Conservation (phyloP, 2,329 filamentous ascomycete genomes). For the Mycosphaerella sp. region DNA sequence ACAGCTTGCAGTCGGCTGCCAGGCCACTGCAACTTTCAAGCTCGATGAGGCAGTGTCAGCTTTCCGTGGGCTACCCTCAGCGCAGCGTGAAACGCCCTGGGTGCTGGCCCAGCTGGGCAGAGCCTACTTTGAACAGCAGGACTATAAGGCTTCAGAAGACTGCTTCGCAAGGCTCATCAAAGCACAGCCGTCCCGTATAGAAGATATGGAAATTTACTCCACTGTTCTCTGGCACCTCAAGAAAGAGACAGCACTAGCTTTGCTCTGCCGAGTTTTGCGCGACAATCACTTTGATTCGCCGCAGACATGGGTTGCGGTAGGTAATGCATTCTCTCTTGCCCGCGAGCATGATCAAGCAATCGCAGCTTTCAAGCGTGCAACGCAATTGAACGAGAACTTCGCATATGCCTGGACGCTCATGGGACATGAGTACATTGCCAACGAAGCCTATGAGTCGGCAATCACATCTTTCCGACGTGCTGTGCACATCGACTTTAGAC, state of each 20-base stretch:
- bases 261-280: constrained; percentile 82
- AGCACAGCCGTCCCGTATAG: constrained; percentile 72
- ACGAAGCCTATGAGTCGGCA: constrained; percentile 96
- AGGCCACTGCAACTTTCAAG: constrained; percentile 70
- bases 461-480: constrained; percentile 79
- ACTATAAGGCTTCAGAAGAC: constrained; percentile 80
- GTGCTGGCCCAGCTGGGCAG: constrained; percentile 85
- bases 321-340: constrained; percentile 89
- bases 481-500: constrained; percentile 76
- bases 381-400: constrained; percentile 81
- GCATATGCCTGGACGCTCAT: constrained; percentile 95
- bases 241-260: constrained; percentile 83
- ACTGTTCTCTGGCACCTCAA: constrained; percentile 99
- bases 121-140: constrained; percentile 83
- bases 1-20: constrained; percentile 75
- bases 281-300: constrained; percentile 84
- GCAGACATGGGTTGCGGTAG: constrained; percentile 91
- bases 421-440: constrained; percentile 90
- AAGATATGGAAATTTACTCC: constrained; percentile 98
- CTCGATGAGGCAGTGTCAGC: constrained; percentile 69
- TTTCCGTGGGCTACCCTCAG: constrained; percentile 63
- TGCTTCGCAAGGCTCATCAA: constrained; percentile 74
- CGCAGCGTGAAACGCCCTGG: constrained; percentile 87
- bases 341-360: constrained; percentile 92
- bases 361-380: constrained; percentile 89